Evolutionary conservation across 106 monocot species (phyloP).

Genomic region (Narthecium ossifragum): DNA sequence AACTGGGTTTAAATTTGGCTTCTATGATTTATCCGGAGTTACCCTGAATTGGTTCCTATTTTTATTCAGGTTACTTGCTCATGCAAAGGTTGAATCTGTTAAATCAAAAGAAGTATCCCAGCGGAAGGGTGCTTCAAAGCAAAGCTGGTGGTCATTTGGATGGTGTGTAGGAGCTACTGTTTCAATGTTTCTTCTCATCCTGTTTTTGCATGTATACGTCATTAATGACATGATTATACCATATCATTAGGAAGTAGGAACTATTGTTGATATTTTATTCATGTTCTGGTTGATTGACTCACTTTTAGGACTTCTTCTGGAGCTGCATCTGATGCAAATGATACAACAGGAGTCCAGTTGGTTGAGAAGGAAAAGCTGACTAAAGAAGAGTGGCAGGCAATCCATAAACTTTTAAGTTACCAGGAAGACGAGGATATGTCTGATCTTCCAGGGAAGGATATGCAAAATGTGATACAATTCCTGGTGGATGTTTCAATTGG

Average conservation of each 20-base stretch:
- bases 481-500: conserved; percentile 78
- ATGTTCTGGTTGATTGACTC: neutral
- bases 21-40: too few relatives aligned
- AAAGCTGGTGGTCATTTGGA: conserved; percentile 89
- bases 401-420: conserved; percentile 83
- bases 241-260: too few relatives aligned
- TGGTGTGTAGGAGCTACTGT: conserved; percentile 44
- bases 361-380: conserved; percentile 60
- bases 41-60: too few relatives aligned
- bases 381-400: conserved; percentile 90
- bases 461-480: conserved; percentile 49
- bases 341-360: conserved; percentile 23
- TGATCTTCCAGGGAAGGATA: conserved; percentile 38
- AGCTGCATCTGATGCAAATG: conserved; percentile 30
- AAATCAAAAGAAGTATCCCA: conserved; percentile 73
- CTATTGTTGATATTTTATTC: neutral
- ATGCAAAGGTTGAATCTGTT: conserved; percentile 90
- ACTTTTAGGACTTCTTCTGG: conserved; percentile 30
- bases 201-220: too few relatives aligned
- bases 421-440: conserved; percentile 56
- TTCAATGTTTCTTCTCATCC: neutral
- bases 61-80: conserved; percentile 73
- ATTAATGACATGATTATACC: too few relatives aligned
- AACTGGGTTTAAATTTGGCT: too few relatives aligned
- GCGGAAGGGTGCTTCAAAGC: conserved; percentile 43